These are phyloP conservation scores for Pugionium cornutum DNA, from an alignment of 345 rosid species.

Conservation along the genomic window DNA sequence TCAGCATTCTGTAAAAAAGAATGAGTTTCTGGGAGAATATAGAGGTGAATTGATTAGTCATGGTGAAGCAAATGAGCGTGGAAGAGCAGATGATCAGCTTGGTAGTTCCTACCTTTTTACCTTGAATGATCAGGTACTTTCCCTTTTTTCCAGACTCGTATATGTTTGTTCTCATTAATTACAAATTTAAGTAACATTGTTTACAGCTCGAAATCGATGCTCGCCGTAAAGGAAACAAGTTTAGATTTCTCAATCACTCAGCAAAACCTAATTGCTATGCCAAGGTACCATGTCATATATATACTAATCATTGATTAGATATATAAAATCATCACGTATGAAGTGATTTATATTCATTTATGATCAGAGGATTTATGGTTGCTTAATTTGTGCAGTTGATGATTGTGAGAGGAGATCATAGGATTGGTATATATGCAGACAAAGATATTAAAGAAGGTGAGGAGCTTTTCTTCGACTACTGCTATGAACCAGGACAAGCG, in stretches of 20 bases:
- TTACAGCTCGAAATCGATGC: slow-evolving; percentile 83
- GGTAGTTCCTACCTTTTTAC: slow-evolving; percentile 82
- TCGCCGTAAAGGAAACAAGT: slow-evolving; percentile 84
- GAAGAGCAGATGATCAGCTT: slow-evolving; percentile 64
- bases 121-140: slow-evolving; percentile 80
- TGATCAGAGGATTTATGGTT: no score
- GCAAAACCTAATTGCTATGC: slow-evolving; percentile 86
- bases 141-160: not conserved
- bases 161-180: not conserved
- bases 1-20: slow-evolving; percentile 72
- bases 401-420: slow-evolving; percentile 90
- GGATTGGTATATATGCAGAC: slow-evolving; percentile 78
- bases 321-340: no score
- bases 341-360: not conserved
- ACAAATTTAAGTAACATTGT: not conserved
- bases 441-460: slow-evolving; percentile 80
- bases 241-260: slow-evolving; percentile 86
- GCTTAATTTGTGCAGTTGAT: slow-evolving; percentile 53
- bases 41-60: slow-evolving; percentile 88
- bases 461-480: slow-evolving; percentile 80
- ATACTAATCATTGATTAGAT: no score
- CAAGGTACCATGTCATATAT: slow-evolving; percentile 48
- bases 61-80: slow-evolving; percentile 84
- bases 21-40: slow-evolving; percentile 92
- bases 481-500: slow-evolving; percentile 75